A percentile compares a stretch with the other conserved stretches of the same genome.
Evolutionary conservation across 108 stramenopile species (phyloP).

Genomic region (Skeletonema marinoi): DNA sequence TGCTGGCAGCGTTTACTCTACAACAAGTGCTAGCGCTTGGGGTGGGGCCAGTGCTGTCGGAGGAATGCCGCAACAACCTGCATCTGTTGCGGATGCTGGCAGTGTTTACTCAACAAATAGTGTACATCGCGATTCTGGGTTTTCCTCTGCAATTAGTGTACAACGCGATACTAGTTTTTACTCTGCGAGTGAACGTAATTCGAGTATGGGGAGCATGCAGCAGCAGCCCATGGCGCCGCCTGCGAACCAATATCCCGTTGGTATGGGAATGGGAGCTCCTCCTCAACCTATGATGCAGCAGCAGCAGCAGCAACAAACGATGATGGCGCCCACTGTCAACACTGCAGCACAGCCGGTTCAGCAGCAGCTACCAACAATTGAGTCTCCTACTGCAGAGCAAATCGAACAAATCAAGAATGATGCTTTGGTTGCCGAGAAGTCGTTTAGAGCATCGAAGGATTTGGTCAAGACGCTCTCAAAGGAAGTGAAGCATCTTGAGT

Average conservation of each 20-base stretch:
- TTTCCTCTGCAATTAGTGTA: neutral
- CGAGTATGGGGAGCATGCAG: neutral
- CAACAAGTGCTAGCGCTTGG: neutral
- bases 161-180: neutral
- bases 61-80: neutral
- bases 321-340: conserved; percentile 6
- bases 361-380: conserved; percentile 27
- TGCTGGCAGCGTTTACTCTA: neutral
- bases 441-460: conserved; percentile 59
- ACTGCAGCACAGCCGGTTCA: conserved; percentile 22
- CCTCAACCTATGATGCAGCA: neutral
- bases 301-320: neutral
- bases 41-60: neutral
- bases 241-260: neutral
- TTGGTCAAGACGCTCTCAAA: conserved; percentile 41
- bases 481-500: conserved; percentile 62
- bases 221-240: neutral
- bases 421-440: conserved; percentile 57
- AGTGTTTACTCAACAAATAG: neutral
- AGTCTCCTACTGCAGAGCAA: conserved; percentile 35
- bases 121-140: neutral
- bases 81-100: neutral
- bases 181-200: no score
- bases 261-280: neutral
- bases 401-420: conserved; percentile 57